These are phyloP conservation scores for Lagenidium giganteum DNA, from an alignment of 352 stramenopile species.

Conservation along the genomic window DNA sequence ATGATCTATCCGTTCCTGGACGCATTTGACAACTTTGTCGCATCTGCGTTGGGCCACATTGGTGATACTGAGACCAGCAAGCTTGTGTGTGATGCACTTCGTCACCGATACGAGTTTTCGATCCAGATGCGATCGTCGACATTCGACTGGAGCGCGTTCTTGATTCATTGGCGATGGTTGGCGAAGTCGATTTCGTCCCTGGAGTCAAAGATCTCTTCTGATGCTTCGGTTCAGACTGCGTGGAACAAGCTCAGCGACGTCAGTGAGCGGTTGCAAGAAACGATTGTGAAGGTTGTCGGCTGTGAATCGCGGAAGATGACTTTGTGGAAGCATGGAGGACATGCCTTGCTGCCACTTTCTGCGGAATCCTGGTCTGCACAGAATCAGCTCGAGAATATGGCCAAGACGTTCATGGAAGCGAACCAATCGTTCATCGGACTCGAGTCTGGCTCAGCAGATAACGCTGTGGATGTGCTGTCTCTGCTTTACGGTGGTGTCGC, in stretches of 20 bases:
- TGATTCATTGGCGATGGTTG: conserved; percentile 79
- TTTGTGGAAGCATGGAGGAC: conserved; percentile 92
- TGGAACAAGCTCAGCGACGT: conserved; percentile 64
- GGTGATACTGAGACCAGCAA: conserved; percentile 12
- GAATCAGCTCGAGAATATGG: conserved; percentile 57
- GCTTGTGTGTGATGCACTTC: conserved; percentile 33
- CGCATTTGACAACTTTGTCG: conserved; percentile 57
- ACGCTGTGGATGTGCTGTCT: conserved; percentile 56
- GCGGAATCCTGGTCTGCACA: conserved; percentile 62
- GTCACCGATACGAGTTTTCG: conserved; percentile 73
- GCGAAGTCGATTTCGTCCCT: conserved; percentile 59
- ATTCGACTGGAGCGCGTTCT: conserved; percentile 77
- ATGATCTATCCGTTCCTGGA: conserved; percentile 67
- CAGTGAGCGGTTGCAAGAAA: conserved; percentile 59
- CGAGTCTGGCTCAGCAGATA: conserved; percentile 12
- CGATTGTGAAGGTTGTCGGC: conserved; percentile 70
- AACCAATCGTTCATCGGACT: conserved; percentile 16
- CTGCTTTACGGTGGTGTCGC: conserved; percentile 47
- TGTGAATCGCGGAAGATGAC: conserved; percentile 65
- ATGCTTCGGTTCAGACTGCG: conserved; percentile 6
- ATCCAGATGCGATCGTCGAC: conserved; percentile 49
- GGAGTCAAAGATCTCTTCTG: conserved; percentile 5
- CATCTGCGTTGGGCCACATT: neutral
- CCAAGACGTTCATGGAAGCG: conserved; percentile 30
- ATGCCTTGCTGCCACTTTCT: conserved; percentile 64